Percentiles rank a stretch among this genome's conserved stretches.
Conservation (phyloP, 495 filamentous ascomycete genomes). For the Achaetomiella virescens region DNA sequence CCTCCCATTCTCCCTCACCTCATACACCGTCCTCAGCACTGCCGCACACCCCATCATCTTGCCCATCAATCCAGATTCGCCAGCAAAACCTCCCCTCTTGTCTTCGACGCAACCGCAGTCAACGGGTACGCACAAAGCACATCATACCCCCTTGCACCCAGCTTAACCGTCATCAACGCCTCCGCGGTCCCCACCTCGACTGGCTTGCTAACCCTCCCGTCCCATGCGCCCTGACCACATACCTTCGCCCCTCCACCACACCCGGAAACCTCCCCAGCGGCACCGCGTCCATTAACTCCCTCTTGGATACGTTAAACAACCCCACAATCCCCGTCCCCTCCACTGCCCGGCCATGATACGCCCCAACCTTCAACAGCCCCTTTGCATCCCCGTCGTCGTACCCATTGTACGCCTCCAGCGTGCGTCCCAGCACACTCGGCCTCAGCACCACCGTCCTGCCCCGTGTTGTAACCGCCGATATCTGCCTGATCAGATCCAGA, state of each 20-base stretch:
- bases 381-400: constrained; percentile 57
- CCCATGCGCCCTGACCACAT: constrained; percentile 65
- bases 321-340: constrained; percentile 73
- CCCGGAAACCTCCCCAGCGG: constrained; percentile 68
- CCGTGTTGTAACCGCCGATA: constrained; percentile 60
- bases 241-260: constrained; percentile 44
- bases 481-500: constrained; percentile 63
- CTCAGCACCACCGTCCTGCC: constrained; percentile 71
- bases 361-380: constrained; percentile 69
- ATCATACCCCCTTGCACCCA: constrained; percentile 66
- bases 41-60: constrained; percentile 90
- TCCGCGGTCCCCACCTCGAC: constrained; percentile 34
- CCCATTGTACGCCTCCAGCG: constrained; percentile 62
- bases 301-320: constrained; percentile 69
- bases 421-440: constrained; percentile 63
- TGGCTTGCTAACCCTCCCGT: constrained; percentile 56
- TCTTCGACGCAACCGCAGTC: constrained; percentile 44
- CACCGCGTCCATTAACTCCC: constrained; percentile 57
- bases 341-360: constrained; percentile 54
- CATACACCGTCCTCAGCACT: constrained; percentile 53
- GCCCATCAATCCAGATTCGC: constrained; percentile 70
- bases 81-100: constrained; percentile 35
- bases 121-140: constrained; percentile 72
- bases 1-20: constrained; percentile 50
- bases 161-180: constrained; percentile 50